A percentile compares a stretch with the other conserved stretches of the same genome.
Conservation (phyloP, 2,329 filamentous ascomycete species). For the Diplodia corticola region DNA sequence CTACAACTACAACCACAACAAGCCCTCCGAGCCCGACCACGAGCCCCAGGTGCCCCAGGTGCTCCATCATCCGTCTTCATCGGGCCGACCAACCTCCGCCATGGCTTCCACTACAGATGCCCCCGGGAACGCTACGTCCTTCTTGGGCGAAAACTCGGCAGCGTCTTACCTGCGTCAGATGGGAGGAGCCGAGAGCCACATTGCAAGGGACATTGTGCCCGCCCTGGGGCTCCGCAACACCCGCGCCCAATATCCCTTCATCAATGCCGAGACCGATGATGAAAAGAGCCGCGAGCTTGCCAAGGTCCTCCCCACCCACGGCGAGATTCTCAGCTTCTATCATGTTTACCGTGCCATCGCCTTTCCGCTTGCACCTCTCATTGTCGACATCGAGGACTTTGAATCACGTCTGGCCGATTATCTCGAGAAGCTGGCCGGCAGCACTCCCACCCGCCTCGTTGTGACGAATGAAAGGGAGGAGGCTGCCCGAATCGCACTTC, state of each 20-base stretch:
- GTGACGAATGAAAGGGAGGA: background rate
- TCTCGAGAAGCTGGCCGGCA: background rate
- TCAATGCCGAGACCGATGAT: slow-evolving; percentile 1
- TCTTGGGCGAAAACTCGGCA: slow-evolving; percentile 13
- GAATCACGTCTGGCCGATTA: background rate
- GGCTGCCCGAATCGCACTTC: background rate
- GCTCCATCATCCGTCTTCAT: background rate
- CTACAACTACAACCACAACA: slow-evolving; percentile 1
- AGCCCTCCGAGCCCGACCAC: background rate
- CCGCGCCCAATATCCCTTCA: slow-evolving; percentile 14
- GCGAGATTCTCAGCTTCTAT: slow-evolving; percentile 6
- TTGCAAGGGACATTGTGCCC: background rate
- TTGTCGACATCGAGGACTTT: slow-evolving; percentile 1
- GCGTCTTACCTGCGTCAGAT: background rate
- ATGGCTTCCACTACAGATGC: background rate
- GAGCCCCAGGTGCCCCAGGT: background rate
- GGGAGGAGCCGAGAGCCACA: slow-evolving; percentile 10
- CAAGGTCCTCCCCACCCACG: background rate
- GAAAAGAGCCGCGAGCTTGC: background rate
- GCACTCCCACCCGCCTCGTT: background rate
- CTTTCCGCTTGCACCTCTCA: slow-evolving; percentile 1
- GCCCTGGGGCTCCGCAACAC: slow-evolving; percentile 1
- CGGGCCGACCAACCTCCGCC: background rate
- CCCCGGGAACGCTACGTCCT: background rate
- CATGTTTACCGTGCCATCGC: background rate